Evolutionary conservation across 768 basidiomycete species (phyloP), one percentile per base, ranked within the genome.

Genomic region (Tephrocybe sp.): DNA sequence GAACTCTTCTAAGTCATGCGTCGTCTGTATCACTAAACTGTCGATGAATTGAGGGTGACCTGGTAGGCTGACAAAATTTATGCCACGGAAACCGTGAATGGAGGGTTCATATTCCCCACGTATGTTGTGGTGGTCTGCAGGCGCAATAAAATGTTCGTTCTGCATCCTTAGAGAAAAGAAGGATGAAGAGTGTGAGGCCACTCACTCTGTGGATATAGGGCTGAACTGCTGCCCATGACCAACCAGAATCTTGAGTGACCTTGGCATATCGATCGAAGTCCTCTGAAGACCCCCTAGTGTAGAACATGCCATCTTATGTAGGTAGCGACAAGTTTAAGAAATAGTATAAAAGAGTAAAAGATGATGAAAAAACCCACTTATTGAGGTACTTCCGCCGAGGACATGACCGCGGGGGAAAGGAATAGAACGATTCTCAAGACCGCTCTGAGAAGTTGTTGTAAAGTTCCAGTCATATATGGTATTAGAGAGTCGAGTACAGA

Each of bases 121-220:
- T 16, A 63, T 69, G 52, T 71, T 56, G 53, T 72, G 71, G 20
- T 56, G 39, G 49, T 73, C 70, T 1, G 62, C 66, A 6, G 72
- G 72, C 6, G 58, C 49, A 1, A 54, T 53, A 22, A 60, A 68
- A 33, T 52, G 57, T 53, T 74, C 72, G 51, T 64, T 68, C 71
- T 73, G 48, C 9, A 43, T 10, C 36, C 13, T 33, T 26, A 45
- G 14, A 48, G 38, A 23, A 16, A 32, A 16, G 36, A 39, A 10
- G 33, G 20, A n/a, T 16, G 31, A 11, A 45, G 11, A 14, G 30
- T 39, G 32, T 13, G 22, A 14, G 3, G 17, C 30, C 14, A 17
- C 22, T 23, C 30, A 66, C 67, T 56, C 59, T 65, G 23, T 47
- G 55, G 34, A 67, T 58, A 39, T 67, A 71, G 3, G 50, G 56